Evolutionary conservation across 768 basidiomycete genomes (phyloP).

Genomic region (Leccinum broughii): DNA sequence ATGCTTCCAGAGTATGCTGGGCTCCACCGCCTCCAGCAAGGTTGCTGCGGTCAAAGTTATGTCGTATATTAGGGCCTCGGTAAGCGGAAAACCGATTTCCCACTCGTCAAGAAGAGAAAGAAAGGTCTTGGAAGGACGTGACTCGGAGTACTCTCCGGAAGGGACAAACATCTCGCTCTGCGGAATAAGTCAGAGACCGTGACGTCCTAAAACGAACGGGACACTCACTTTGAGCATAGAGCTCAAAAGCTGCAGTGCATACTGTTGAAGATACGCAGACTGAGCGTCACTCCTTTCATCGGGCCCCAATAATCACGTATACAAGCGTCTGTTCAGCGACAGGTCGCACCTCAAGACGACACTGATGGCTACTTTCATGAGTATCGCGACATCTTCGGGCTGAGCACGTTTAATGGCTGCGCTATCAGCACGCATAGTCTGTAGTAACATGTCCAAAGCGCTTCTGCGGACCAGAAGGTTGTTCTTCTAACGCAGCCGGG

Average conservation of each 20-base stretch:
- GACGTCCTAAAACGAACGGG: background rate
- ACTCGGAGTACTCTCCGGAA: constrained; percentile 71
- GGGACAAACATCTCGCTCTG: constrained; percentile 78
- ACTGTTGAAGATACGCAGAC: constrained; percentile 60
- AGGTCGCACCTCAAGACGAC: constrained; percentile 93
- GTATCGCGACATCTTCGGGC: constrained; percentile 70
- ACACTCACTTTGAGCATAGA: constrained; percentile 63
- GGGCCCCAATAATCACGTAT: constrained; percentile 88
- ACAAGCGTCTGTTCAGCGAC: constrained; percentile 88
- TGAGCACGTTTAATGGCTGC: constrained; percentile 67
- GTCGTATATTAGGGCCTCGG: constrained; percentile 77
- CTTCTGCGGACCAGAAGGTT: constrained; percentile 87
- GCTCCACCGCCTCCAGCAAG: constrained; percentile 89
- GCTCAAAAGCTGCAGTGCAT: constrained; percentile 73
- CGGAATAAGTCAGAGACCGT: constrained; percentile 12
- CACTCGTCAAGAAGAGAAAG: constrained; percentile 94
- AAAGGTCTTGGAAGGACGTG: constrained; percentile 93
- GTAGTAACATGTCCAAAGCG: constrained; percentile 80
- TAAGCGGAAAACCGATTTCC: constrained; percentile 86
- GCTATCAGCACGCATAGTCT: constrained; percentile 74
- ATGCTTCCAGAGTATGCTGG: constrained; percentile 81
- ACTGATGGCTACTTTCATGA: constrained; percentile 85
- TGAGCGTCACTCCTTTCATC: constrained; percentile 79
- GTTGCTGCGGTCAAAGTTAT: constrained; percentile 82
- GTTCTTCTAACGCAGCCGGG: constrained; percentile 88